Evolutionary conservation across 2,329 filamentous ascomycete species (phyloP), one percentile per base, ranked within the genome.

Genomic region (Clonostachys sp.): DNA sequence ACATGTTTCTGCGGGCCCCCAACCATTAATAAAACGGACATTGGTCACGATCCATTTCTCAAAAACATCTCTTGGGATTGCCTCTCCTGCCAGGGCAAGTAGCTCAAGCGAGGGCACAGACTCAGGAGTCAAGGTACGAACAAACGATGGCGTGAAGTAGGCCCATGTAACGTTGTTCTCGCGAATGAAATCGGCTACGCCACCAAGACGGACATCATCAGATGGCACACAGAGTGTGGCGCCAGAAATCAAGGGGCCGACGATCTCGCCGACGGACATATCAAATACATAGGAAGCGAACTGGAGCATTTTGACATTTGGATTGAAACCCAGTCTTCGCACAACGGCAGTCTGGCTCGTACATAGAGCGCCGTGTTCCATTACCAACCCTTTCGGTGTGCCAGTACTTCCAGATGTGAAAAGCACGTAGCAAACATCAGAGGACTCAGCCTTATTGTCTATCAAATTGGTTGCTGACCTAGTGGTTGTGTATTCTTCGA

Each of bases 321-420:
- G 41, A 34, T n/a, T 38, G 42, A 14, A 30, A n/a, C 42, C 17
- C 5, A 44, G 42, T 43, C 39, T 45, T 48, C 38, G 48, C 36
- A 38, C 49, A 16, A 6, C 24, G 12, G 12, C 24, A 6, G 12
- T 13, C 13, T 18, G 13, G 20, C 42, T 50, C n/a, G 50, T 51
- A 18, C 48, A 50, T 6, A 53, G 44, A 13, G 47, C 39, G 20
- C 41, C 16, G 16, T 53, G 51, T 18, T 53, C 47, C 45, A 53
- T 51, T 5, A 52, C 43, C 10, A 53, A 34, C 33, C 51, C 51
- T 33, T 53, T 52, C 14, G 51, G 51, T 14, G 44, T 48, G 18
- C 51, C 51, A 3, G 51, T 53, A 18, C 42, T 46, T 18, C 51
- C 51, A 16, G 50, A 52, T 9, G 51, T 52, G 17, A 50, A 53